Base-by-base conservation (phyloP, 371 early-diverging fungal genomes). In the Haplosporangium sp. region DNA sequence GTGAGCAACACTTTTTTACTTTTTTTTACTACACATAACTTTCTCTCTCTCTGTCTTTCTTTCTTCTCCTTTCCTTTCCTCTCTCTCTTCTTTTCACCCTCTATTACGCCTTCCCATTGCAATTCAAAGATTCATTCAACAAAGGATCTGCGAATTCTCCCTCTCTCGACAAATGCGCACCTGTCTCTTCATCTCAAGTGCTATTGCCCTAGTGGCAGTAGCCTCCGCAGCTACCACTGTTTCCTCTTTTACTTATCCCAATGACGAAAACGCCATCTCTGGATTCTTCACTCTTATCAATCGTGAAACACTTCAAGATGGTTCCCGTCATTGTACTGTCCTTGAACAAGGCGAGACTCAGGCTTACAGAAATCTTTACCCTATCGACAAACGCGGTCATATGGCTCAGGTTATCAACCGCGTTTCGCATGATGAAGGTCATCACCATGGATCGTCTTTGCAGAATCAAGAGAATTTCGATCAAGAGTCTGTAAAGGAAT, bases 101-200 rank as follows among this genome's bases (percentile, higher is more conserved):
- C n/a, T 15, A 39, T 59, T 40, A 13, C 19, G 38, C 27, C 20
- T 55, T 34, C n/a, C 19, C 27, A 27, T 27, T 27, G 27, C 27
- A 27, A 27, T 39, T 19, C 40, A 17, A 38, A 39, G 7, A 59
- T 37, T 59, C 59, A 39, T 39, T 27, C 37, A 7, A 13, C 39
- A n/a, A 27, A 27, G 13, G 27, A 61, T 19, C 40, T 35, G 20
- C 19, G 19, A 42, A 40, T 4, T 42, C 34, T 27, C n/a, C n/a
- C 27, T 27, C 27, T 27, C 17, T 10, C 48, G 39, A 50, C 50
- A 4, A 37, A 78, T 78, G 78, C 78, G 74, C 56, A 59, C 64
- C 5, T 78, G 78, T 67, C 74, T 78, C 64, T 70, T 73, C 61
- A 52, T 78, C 48, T 67, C 78, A 11, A 73, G 47, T 27, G 78